These are phyloP conservation scores for Garcileccinum viscosum DNA, from an alignment of 1,284 basidiomycete genomes.

Conservation along the genomic window DNA sequence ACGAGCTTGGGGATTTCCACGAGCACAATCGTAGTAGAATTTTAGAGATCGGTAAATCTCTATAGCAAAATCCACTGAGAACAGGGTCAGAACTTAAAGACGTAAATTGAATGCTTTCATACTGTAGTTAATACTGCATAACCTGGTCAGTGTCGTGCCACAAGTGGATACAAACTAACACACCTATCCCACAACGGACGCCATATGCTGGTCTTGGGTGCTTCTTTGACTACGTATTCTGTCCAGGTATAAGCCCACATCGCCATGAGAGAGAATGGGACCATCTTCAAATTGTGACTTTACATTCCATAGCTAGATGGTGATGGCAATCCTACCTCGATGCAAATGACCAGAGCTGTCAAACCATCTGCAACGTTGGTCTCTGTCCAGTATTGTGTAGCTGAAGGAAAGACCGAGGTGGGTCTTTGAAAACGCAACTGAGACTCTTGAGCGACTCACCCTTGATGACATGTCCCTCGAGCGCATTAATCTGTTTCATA, in stretches of 20 bases:
- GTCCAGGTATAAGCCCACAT: constrained; percentile 79
- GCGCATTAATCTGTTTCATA: constrained; percentile 55
- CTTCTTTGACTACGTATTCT: constrained; percentile 60
- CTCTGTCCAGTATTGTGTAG: constrained; percentile 78
- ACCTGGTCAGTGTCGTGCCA: constrained; percentile 12
- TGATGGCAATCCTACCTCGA: constrained; percentile 63
- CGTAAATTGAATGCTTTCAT: constrained; percentile 24
- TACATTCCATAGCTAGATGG: neutral
- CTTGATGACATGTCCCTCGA: constrained; percentile 71
- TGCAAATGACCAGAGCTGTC: constrained; percentile 80
- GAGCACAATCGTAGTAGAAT: constrained; percentile 62
- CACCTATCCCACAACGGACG: constrained; percentile 77
- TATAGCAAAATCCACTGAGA: constrained; percentile 62
- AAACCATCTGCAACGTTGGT: constrained; percentile 84
- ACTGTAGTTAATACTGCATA: constrained; percentile 73
- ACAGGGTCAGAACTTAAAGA: constrained; percentile 12
- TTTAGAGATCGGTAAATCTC: constrained; percentile 69
- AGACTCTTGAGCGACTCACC: constrained; percentile 42
- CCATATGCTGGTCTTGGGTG: constrained; percentile 57
- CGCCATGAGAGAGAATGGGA: constrained; percentile 79
- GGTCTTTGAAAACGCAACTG: neutral
- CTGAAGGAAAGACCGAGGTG: constrained; percentile 39
- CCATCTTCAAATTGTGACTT: constrained; percentile 60
- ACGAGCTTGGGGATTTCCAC: constrained; percentile 51
- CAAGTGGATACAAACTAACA: constrained; percentile 20